Base-by-base conservation (phyloP, 768 basidiomycete species). In the Amanita subjunquillea region DNA sequence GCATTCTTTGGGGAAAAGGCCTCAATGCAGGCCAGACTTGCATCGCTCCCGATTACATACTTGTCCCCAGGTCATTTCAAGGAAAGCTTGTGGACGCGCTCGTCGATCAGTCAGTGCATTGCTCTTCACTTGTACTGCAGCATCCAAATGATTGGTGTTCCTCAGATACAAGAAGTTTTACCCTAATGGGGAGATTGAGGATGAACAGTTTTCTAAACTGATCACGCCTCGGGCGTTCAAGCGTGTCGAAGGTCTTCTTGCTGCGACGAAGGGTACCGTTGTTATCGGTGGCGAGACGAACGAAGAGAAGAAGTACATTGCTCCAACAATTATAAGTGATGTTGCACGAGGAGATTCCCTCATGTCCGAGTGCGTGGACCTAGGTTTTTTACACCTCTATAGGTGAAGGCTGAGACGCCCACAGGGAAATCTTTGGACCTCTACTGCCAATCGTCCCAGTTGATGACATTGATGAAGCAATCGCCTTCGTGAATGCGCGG, bases 1-100 rank as follows among this genome's bases (percentile, higher is more conserved):
- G 90, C n/a, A 72, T 93, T 41, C 63, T 91, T 34, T 91, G 87
- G 87, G 88, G 88, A n/a, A 89, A 89, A 44, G 65, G 69, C n/a
- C 66, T 74, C 36, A 93, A 93, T 58, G 80, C 78, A 0, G 91
- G 91, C 2, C 78, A 91, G 69, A 81, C 81, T 1, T 92, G 90
- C 53, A 71, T 83, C 3, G 80, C 85, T 4, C 78, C 78, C 0
- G 78, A 80, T 57, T 79, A 80, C 54, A 65, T 77, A 17, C 70
- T 79, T 49, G 74, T 80, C 3, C 73, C 74, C 10, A 67, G 60
- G 23, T 65, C 66, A 3, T 69, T 73, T 61, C 75, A 76, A 51
- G 74, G 75, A 36, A 66, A 58, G 15, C 69, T 79, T n/a, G 65
- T 77, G 1, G 58, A 68, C 1, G 76, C 71, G 6, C 60, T 80